Evolutionary conservation across 2,329 filamentous ascomycete species (phyloP), one percentile per base, ranked within the genome.

Genomic region (Phoma sp.): DNA sequence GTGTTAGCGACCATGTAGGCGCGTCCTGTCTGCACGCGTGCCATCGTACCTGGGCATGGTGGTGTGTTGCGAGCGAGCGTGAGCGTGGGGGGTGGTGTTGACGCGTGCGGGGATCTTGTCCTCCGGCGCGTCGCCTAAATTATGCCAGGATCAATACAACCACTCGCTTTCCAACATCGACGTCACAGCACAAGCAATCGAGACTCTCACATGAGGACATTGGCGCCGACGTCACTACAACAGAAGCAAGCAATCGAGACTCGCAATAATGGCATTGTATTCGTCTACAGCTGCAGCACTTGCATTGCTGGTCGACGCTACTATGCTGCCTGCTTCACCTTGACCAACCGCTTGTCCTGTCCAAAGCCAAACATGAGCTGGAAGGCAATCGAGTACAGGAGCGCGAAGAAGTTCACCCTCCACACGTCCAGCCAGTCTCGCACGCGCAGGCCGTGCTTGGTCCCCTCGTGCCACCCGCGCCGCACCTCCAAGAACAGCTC

Each of bases 401-500:
- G 29, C 7, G 68, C 67, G 21, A 77, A 69, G 19, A 75, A 60
- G 33, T 76, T 74, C 4, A 73, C 50, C 48, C 69, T 57, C 39
- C 70, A 7, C 22, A 76, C 66, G 22, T 75, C 68, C 41, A 72
- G 49, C 66, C 65, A 72, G 21, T 67, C 59, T 51, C 58, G 51
- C n/a, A 72, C 27, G 9, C 70, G 54, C 24, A 76, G 52, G 1
- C 67, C 64, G 25, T 69, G 64, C 40, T 68, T 69, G 46, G 59
- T 67, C 4, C 66, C 67, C 45, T 77, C 75, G 40, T 80, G 75
- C 67, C 75, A 79, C 12, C 66, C 67, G 25, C 80, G 60, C 33
- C 68, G 73, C 57, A 91, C 81, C 39, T 88, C 82, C 22, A 87
- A 70, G 68, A 87, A 94, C 61, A 83, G 75, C 69, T 83, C 83